Evolutionary conservation across 139 green algal species (phyloP).

Genomic region (Pycnococcus provasolii): DNA sequence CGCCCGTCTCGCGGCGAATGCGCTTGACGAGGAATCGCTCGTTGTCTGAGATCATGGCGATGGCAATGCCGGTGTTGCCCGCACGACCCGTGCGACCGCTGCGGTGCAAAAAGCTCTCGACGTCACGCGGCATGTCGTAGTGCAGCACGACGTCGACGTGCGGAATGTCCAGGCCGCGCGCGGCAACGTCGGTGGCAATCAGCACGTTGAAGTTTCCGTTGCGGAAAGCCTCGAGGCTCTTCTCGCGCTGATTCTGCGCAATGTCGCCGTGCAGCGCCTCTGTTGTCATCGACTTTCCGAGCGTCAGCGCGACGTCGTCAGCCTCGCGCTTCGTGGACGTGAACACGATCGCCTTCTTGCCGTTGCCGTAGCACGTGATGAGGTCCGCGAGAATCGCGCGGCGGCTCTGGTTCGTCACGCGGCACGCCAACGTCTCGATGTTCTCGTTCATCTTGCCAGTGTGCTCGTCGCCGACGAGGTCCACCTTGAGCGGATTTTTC

Average conservation of each 20-base stretch:
- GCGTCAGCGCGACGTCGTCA: constrained; percentile 35
- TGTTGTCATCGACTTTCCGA: constrained; percentile 19
- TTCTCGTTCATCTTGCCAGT: constrained; percentile 50
- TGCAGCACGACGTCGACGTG: constrained; percentile 54
- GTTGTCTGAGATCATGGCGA: constrained; percentile 69
- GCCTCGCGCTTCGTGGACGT: constrained; percentile 50
- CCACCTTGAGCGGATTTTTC: constrained; percentile 68
- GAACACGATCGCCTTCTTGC: constrained; percentile 77
- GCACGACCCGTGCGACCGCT: constrained; percentile 61
- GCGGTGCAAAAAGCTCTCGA: constrained; percentile 49
- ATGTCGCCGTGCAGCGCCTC: constrained; percentile 51
- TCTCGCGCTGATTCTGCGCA: constrained; percentile 39
- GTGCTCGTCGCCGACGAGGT: constrained; percentile 74
- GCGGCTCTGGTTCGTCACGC: constrained; percentile 38
- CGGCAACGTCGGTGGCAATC: constrained; percentile 52
- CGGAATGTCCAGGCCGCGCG: constrained; percentile 46
- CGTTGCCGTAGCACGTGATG: constrained; percentile 60
- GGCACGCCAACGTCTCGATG: constrained; percentile 32
- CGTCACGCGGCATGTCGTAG: constrained; percentile 49
- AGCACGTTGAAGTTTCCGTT: constrained; percentile 40
- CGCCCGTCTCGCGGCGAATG: constrained; percentile 50
- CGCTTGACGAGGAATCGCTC: constrained; percentile 47
- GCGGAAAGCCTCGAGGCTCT: constrained; percentile 38
- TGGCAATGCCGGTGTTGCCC: constrained; percentile 52
- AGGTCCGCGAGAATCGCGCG: constrained; percentile 66